Conservation (phyloP, 129 eudicot species). For the Erigeron canadensis region DNA sequence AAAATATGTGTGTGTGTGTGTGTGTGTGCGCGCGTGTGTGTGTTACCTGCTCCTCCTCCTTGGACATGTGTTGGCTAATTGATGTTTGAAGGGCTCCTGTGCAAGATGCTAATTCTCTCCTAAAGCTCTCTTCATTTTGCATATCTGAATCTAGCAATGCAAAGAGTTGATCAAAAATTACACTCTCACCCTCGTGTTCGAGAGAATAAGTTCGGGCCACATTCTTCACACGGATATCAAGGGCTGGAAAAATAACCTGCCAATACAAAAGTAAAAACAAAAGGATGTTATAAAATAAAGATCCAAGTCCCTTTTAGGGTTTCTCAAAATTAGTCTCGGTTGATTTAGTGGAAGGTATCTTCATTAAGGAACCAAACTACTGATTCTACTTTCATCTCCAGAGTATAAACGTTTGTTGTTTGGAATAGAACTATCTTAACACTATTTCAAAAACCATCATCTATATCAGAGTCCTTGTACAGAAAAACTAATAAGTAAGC, state of each 20-base stretch:
- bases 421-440: not conserved
- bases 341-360: not conserved
- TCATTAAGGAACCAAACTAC: not conserved
- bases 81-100: conserved; percentile 97
- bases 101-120: conserved; percentile 95
- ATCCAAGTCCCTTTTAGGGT: not conserved
- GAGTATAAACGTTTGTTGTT: not conserved
- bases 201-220: conserved; percentile 97
- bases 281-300: not conserved
- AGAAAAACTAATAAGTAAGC: not conserved
- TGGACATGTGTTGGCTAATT: conserved; percentile 97
- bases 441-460: not conserved
- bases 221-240: conserved; percentile 95
- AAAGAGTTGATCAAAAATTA: conserved; percentile 88
- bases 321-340: not conserved
- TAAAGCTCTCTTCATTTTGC: conserved; percentile 76
- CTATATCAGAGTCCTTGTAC: not conserved
- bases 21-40: too few relatives aligned
- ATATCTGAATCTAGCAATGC: conserved; percentile 66
- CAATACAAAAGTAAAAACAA: conserved; percentile 19
- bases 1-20: too few relatives aligned
- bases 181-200: conserved; percentile 99
- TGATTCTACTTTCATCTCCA: not conserved
- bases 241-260: conserved; percentile 98
- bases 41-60: conserved; percentile 93